Base-by-base conservation (phyloP, 2,329 filamentous ascomycete genomes). In the Calonectria henricotiae region DNA sequence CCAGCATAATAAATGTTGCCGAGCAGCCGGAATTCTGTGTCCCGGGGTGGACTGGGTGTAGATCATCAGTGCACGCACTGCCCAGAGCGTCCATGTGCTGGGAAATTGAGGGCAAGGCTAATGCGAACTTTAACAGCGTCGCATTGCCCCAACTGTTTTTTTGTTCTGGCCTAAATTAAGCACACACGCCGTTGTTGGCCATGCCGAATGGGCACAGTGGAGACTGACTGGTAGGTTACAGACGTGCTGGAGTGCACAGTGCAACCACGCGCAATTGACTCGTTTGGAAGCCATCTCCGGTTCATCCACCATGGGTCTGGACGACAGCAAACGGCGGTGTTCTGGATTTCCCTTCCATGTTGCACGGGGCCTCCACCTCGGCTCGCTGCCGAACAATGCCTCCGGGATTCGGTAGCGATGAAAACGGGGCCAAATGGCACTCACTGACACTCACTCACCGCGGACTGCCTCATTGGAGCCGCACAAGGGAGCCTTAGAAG, bases 31-130 rank as follows among this genome's bases (percentile, higher is more conserved):
- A 25, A 39, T 23, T 55, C 15, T 55, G 51, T n/a, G 25, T 9
- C 43, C 13, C 13, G 7, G 8, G 41, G 17, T 25, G 32, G 51
- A 25, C 35, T 25, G 37, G 32, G 51, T 20, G 51, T 58, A 37
- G 32, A 58, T 58, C 51, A 25, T 7, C 0, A 13, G 51, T 58
- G 51, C 51, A 58, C 51, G 51, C 51, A 58, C 51, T 27, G 51
- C 51, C 51, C 51, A 41, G 47, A 17, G 15, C 25, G 47, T 30
- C 47, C 35, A 30, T 13, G 27, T 15, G 51, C 32, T 20, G 51
- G 51, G 51, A 58, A 58, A 58, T 58, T 58, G 51, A 58, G 30
- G 51, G 25, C 32, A 27, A 58, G 51, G 51, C 25, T 37, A 25
- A 58, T 39, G 51, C 32, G 37, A 58, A 58, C 51, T 9, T 39